phyloP scores from a whole-genome alignment of 495 filamentous ascomycete genomes.

The Neurospora sp. region DNA sequence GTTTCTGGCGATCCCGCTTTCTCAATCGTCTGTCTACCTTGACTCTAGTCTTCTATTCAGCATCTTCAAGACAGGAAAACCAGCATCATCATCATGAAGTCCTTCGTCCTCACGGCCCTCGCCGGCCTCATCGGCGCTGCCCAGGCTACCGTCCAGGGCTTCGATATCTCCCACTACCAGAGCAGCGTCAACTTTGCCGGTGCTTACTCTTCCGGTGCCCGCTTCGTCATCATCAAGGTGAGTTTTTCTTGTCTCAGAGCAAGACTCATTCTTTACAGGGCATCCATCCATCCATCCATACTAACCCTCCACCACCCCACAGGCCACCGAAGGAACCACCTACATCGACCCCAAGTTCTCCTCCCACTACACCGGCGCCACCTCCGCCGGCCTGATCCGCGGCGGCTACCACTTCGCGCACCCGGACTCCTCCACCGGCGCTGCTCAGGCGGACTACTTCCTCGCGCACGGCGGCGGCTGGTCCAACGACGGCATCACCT shows the following conservation, averaged over 20 bases:
- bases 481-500: conserved; percentile 49
- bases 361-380: conserved; percentile 45
- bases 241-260: background rate
- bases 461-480: conserved; percentile 53
- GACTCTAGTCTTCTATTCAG: background rate
- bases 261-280: background rate
- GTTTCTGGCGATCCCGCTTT: background rate
- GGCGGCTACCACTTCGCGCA: conserved; percentile 59
- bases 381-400: conserved; percentile 46
- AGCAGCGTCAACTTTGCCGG: conserved; percentile 43
- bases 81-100: background rate
- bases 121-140: conserved; percentile 13
- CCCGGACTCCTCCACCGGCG: conserved; percentile 38
- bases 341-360: conserved; percentile 46
- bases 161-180: conserved; percentile 58
- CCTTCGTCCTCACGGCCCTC: background rate
- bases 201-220: conserved; percentile 48
- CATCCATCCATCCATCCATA: background rate
- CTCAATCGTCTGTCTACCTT: background rate
- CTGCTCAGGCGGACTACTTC: conserved; percentile 50
- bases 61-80: background rate
- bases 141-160: conserved; percentile 46
- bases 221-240: conserved; percentile 63
- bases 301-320: background rate
- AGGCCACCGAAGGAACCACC: conserved; percentile 52